phyloP scores from a whole-genome alignment of 805 yeast genomes.

The Ogataea corticis region DNA sequence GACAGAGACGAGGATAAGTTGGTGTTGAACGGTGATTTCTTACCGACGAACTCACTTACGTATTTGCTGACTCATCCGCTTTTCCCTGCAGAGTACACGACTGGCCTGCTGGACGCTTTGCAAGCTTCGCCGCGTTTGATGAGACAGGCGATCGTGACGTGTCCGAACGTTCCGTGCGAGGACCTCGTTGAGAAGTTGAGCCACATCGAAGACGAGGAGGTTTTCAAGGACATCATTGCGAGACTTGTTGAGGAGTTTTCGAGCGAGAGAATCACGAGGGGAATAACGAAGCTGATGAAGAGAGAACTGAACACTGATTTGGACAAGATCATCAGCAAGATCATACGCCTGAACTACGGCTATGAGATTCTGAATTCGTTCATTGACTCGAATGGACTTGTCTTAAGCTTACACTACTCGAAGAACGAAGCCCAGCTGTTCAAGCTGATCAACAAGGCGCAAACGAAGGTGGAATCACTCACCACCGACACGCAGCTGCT shows the following conservation, averaged over 20 bases:
- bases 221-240: slow-evolving; percentile 65
- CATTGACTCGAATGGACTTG: slow-evolving; percentile 70
- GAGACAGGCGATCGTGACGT: slow-evolving; percentile 80
- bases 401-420: slow-evolving; percentile 58
- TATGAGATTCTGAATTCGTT: slow-evolving; percentile 63
- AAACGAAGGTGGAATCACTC: slow-evolving; percentile 35
- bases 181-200: slow-evolving; percentile 67
- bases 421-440: slow-evolving; percentile 46
- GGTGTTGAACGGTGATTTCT: slow-evolving; percentile 32
- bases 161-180: slow-evolving; percentile 62
- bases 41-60: slow-evolving; percentile 61
- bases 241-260: slow-evolving; percentile 70
- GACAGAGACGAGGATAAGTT: slow-evolving; percentile 30
- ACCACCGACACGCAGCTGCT: slow-evolving; percentile 44
- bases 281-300: slow-evolving; percentile 40
- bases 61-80: slow-evolving; percentile 86
- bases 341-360: slow-evolving; percentile 49
- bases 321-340: slow-evolving; percentile 46
- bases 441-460: slow-evolving; percentile 49
- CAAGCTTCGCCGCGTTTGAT: slow-evolving; percentile 58
- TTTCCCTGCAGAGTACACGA: slow-evolving; percentile 63
- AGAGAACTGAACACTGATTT: slow-evolving; percentile 34
- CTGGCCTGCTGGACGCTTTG: slow-evolving; percentile 54
- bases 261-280: slow-evolving; percentile 54
- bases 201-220: slow-evolving; percentile 55